These are phyloP conservation scores for Sequoia sempervirens DNA, from an alignment of 75 land plant species.

Conservation along the genomic window DNA sequence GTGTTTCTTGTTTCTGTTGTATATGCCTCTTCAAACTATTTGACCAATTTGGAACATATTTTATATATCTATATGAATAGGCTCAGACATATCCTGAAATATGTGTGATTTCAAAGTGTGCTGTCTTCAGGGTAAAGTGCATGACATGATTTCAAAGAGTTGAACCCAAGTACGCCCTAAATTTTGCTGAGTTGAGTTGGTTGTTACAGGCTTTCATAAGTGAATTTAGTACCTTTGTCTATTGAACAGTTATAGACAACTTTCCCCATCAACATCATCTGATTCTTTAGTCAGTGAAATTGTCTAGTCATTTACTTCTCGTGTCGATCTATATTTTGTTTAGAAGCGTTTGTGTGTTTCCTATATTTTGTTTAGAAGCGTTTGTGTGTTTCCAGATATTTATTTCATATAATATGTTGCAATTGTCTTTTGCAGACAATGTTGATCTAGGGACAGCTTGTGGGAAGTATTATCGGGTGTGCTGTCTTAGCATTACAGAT, in stretches of 20 bases:
- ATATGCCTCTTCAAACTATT: too few relatives aligned
- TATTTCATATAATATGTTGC: too few relatives aligned
- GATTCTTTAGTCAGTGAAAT: background rate
- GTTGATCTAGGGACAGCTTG: constrained; percentile 80
- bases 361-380: background rate
- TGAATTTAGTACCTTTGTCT: background rate
- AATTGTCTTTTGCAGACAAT: constrained; percentile 46
- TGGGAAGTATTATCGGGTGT: constrained; percentile 71
- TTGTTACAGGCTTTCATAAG: too few relatives aligned
- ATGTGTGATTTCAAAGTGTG: too few relatives aligned
- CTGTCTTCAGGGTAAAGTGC: too few relatives aligned
- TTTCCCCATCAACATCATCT: background rate
- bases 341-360: too few relatives aligned
- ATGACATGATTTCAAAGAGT: background rate
- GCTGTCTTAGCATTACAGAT: constrained; percentile 63
- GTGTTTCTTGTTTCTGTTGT: too few relatives aligned
- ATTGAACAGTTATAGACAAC: too few relatives aligned
- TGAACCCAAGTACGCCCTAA: background rate
- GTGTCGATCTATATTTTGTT: background rate
- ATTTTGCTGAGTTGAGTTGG: background rate
- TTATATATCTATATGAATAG: too few relatives aligned
- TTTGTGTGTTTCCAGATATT: background rate
- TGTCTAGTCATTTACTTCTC: background rate
- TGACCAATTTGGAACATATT: too few relatives aligned
- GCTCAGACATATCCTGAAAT: too few relatives aligned